Evolutionary conservation across 2,329 filamentous ascomycete species (phyloP), one percentile per base, ranked within the genome.

Genomic region (Nannizzia gypsea): DNA sequence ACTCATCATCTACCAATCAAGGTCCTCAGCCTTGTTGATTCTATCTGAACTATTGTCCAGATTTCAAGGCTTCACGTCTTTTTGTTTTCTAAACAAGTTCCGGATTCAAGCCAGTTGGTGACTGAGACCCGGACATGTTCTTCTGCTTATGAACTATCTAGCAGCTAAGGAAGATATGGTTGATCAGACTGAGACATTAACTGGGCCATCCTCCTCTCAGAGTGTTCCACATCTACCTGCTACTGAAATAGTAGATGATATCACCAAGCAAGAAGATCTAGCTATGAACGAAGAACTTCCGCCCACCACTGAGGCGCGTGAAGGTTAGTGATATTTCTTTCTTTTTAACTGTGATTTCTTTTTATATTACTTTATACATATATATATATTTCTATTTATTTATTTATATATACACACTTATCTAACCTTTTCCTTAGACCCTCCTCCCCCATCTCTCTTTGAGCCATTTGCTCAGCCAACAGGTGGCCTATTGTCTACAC

Each of bases 101-200:
- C 48, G 26, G 24, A 54, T 20, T 34, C 28, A 54, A 31, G 15
- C 31, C 34, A 31, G 15, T 31, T 54, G 8, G 26, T 52, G 26
- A 52, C 15, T 31, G 48, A 34, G 26, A 28, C 28, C 26, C 6
- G 17, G 48, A 31, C 24, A 31, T 54, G 26, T 24, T 31, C 48
- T 20, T 8, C 15, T 34, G 15, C 48, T 6, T n/a, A 24, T 54
- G 48, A 54, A 54, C 31, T 17, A 54, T 54, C 31, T 56, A 22
- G 17, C 13, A 5, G n/a, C 20, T 44, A 34, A 34, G n/a, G 42
- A 48, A 56, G 54, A 56, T 40, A 62, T 60, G 54, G 58, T 62
- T 52, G 54, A 57, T 24, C 44, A 60, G 48, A 57, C 36, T 26
- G 58, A 62, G 54, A 40, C 36, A 5, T 15, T 6, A 26, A 15